Evolutionary conservation across 805 yeast species (phyloP), one percentile per base, ranked within the genome.

Genomic region (Zygotorulaspora sp.): DNA sequence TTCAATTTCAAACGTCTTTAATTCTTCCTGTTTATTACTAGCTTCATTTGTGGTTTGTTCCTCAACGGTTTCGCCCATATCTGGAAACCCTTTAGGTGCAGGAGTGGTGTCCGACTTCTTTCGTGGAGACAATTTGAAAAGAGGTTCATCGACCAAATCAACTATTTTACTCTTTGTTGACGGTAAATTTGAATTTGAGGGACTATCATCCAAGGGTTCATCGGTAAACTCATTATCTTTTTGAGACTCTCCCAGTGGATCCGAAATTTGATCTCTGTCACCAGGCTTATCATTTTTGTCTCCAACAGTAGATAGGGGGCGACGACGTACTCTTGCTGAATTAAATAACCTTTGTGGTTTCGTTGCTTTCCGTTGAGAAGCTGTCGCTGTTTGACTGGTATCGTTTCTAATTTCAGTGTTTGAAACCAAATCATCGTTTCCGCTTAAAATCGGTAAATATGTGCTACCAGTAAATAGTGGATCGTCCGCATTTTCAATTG

Each of bases 1-100:
- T 1, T 78, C 62, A 24, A 89, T 81, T 3, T 74, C 78, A 43
- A 84, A 43, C 19, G 17, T 30, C 26, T 30, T 35, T 12, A 27
- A 30, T 23, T 30, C 33, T 21, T 26, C 41, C 10, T 53, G 49
- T 18, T 19, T 29, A 8, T 37, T 32, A 26, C 43, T 40, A 22
- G 12, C 16, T 19, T 30, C 44, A 21, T 32, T 44, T 22, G 28
- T 36, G 9, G 14, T 8, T 33, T 24, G 36, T 11, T 26, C 30
- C 11, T 19, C 43, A 17, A 22, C 17, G 23, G 21, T 10, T 15
- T 32, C 30, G 12, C 14, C 25, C 14, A 27, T 25, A 21, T 17
- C 16, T 41, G 25, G 7, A 16, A 41, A 45, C 37, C 30, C 30
- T 34, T 15, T 35, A 34, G 22, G 41, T 19, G 24, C 31, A 12